Conservation (phyloP, 371 early-diverging fungal species). For the Mortierella sp. region DNA sequence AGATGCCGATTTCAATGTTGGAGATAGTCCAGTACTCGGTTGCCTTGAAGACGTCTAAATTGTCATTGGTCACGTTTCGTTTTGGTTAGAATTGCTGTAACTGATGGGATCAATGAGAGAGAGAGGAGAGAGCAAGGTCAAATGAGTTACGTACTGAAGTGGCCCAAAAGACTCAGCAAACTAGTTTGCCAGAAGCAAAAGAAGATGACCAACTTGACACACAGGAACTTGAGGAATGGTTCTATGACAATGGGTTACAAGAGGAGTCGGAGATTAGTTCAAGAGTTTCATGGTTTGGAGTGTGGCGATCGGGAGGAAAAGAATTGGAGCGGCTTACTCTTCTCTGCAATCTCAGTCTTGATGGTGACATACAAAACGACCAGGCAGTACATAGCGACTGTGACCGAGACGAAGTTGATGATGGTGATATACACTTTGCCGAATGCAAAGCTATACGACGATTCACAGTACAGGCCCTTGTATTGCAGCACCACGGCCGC, state of each 20-base stretch:
- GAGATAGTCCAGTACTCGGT: constrained; percentile 52
- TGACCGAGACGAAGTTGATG: constrained; percentile 54
- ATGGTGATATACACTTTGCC: constrained; percentile 65
- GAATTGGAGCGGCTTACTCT: constrained; percentile 40
- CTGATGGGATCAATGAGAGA: not conserved
- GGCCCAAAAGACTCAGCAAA: constrained; percentile 30
- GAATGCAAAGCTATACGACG: constrained; percentile 60
- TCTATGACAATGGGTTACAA: constrained; percentile 12
- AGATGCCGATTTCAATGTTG: constrained; percentile 65
- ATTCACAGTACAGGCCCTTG: constrained; percentile 64
- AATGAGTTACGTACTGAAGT: constrained; percentile 28
- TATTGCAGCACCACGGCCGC: constrained; percentile 62
- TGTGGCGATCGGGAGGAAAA: too few relatives aligned
- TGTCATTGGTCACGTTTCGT: too few relatives aligned
- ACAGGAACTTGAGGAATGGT: constrained; percentile 55
- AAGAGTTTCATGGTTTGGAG: too few relatives aligned
- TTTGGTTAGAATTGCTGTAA: too few relatives aligned
- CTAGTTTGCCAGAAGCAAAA: constrained; percentile 50
- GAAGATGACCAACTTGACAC: constrained; percentile 55
- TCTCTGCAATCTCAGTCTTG: constrained; percentile 55
- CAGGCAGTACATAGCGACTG: constrained; percentile 55
- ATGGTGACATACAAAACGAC: constrained; percentile 64
- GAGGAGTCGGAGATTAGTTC: too few relatives aligned
- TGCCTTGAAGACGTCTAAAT: constrained; percentile 38
- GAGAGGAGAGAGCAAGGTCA: too few relatives aligned